Evolutionary conservation across 2,329 filamentous ascomycete genomes (phyloP), one percentile per base, ranked within the genome.

Genomic region (Pyricularia sp.): DNA sequence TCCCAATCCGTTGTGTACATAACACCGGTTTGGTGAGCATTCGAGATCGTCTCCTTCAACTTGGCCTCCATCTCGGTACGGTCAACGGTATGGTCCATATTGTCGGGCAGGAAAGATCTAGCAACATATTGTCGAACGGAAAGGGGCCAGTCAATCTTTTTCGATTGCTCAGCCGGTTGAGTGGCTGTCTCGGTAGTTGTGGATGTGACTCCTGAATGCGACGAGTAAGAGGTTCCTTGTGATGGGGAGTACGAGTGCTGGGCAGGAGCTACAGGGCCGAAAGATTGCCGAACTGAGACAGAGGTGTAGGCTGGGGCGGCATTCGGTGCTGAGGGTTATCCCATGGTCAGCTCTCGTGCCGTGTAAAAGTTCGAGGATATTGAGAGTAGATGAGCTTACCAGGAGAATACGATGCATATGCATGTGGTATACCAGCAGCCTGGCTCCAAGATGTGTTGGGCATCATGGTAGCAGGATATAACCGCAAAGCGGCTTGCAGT

Each of bases 51-150:
- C 70, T 90, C 82, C 79, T 94, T 97, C 72, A 99, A 83, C 76
- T 93, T 96, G 70, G 84, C 83, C 78, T 97, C 91, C 84, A 97
- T 90, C 69, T 97, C 93, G 68, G 84, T 75, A 68, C 86, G 85
- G 67, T 82, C 78, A 64, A 94, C 86, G 58, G 86, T 84, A 5
- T 85, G 75, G 71, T 91, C 85, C 72, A 89, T 82, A 76, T 93
- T 92, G 70, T 88, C 86, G 30, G 88, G 86, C 67, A 92, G 88
- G 77, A 98, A 98, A 30, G 93, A 94, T 75, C 93, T 89, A 75
- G 93, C 90, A 36, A 98, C 94, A 80, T 97, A 98, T 72, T 86
- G 84, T 74, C 93, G 91, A 70, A 98, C 92, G n/a, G 90, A 87
- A 63, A 87, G 82, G 36, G 93, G 90, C 90, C 93, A 98, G 73